Evolutionary conservation across 2,329 filamentous ascomycete genomes (phyloP).

Genomic region (Aspergillus sp.): DNA sequence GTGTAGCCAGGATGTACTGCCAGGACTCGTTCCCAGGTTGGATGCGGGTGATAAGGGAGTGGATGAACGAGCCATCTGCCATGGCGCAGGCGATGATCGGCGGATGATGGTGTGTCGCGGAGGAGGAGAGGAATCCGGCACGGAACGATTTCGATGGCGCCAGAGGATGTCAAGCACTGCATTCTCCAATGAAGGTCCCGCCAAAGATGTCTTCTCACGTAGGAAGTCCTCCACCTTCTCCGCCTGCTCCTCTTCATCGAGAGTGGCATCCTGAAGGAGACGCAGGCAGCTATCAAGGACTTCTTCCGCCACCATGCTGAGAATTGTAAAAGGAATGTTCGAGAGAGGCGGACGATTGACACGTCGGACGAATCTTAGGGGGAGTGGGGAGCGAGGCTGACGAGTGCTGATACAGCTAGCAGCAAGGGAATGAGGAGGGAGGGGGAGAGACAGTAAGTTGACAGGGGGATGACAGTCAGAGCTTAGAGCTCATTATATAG

Average conservation of each 20-base stretch:
- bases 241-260: constrained; percentile 93
- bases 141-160: constrained; percentile 43
- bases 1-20: constrained; percentile 72
- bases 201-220: constrained; percentile 67
- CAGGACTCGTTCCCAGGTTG: constrained; percentile 67
- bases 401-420: neutral
- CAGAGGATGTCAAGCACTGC: constrained; percentile 84
- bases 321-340: constrained; percentile 5
- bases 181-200: constrained; percentile 75
- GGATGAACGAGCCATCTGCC: constrained; percentile 67
- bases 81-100: constrained; percentile 84
- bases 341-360: constrained; percentile 4
- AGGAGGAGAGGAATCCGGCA: constrained; percentile 65
- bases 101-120: constrained; percentile 85
- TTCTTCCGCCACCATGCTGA: constrained; percentile 81
- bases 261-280: constrained; percentile 69
- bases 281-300: constrained; percentile 87
- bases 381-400: constrained; percentile 5
- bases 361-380: constrained; percentile 2
- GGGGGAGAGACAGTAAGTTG: neutral
- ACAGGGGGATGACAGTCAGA: constrained; percentile 3
- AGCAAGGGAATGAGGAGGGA: constrained; percentile 1
- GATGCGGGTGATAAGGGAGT: constrained; percentile 82
- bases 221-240: constrained; percentile 84
- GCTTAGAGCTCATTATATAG: constrained; percentile 10